Evolutionary conservation across 78 protist species (phyloP).

Genomic region (Dictyostelium capitatum): DNA sequence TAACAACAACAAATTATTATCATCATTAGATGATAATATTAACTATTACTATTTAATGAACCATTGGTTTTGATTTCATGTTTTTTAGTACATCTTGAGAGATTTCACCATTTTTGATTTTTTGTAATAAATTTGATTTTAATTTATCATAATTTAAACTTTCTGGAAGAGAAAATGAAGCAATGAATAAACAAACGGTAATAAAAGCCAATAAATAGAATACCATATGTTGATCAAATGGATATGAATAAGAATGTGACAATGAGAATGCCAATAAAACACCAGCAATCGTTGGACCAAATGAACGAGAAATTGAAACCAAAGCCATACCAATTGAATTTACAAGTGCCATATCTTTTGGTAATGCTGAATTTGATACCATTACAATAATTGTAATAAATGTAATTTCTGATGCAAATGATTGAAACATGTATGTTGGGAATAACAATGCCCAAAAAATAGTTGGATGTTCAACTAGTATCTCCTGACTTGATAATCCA

Average conservation of each 20-base stretch:
- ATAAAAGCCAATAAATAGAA: background rate
- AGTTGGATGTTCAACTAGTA: background rate
- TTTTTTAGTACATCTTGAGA: background rate
- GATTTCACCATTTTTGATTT: conserved; percentile 7
- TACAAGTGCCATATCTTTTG: conserved; percentile 61
- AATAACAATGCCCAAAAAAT: conserved; percentile 47
- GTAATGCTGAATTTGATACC: conserved; percentile 26
- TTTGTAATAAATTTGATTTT: background rate
- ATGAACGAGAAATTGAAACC: conserved; percentile 53
- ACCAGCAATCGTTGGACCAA: conserved; percentile 58
- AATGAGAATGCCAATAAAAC: conserved; percentile 17
- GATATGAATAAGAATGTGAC: conserved; percentile 24
- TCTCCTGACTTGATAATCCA: background rate
- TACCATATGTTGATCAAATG: conserved; percentile 44
- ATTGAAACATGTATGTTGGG: conserved; percentile 44
- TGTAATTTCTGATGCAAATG: conserved; percentile 37
- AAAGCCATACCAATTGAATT: conserved; percentile 64
- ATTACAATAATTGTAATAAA: conserved; percentile 71
- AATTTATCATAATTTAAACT: conserved; percentile 29
- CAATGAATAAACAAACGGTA: background rate
- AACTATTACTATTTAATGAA: background rate
- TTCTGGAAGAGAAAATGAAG: conserved; percentile 10
- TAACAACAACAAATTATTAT: no score
- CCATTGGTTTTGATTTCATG: background rate
- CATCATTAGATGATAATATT: no score